A percentile compares a stretch with the other conserved stretches of the same genome.
Evolutionary conservation across 2,329 filamentous ascomycete genomes (phyloP).

Genomic region (Trichoderma aggressivum): DNA sequence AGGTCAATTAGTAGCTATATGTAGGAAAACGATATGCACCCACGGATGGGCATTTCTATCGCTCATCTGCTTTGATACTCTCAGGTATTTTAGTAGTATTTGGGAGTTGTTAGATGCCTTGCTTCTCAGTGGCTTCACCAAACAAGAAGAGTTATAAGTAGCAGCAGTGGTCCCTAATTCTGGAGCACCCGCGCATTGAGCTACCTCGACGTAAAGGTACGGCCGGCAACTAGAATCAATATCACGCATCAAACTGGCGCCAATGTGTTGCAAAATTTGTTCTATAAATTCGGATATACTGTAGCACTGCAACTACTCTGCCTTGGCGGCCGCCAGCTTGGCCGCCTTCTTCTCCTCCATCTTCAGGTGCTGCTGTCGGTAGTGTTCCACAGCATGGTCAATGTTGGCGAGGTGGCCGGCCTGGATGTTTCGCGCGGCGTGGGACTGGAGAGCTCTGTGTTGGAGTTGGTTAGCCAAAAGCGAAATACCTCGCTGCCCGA

Average conservation of each 20-base stretch:
- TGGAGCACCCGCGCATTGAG: background rate
- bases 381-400: slow-evolving; percentile 56
- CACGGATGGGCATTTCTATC: background rate
- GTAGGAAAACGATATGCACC: background rate
- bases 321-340: slow-evolving; percentile 42
- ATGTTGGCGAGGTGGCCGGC: slow-evolving; percentile 54
- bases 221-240: background rate
- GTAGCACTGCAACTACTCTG: slow-evolving; percentile 19
- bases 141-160: background rate
- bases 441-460: slow-evolving; percentile 47
- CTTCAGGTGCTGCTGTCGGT: slow-evolving; percentile 50
- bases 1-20: background rate
- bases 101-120: background rate
- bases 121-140: background rate
- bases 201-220: background rate
- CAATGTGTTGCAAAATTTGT: slow-evolving; percentile 3
- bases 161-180: background rate
- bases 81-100: background rate
- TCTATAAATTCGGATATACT: slow-evolving; percentile 14
- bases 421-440: slow-evolving; percentile 51
- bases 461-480: background rate
- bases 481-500: background rate
- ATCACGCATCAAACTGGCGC: background rate
- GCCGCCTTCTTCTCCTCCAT: slow-evolving; percentile 55
- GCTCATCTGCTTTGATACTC: background rate